Percentiles rank a stretch among this genome's conserved stretches.
These are phyloP conservation scores for Trichoderma sp. DNA, from an alignment of 2,329 filamentous ascomycete species.

Conservation along the genomic window DNA sequence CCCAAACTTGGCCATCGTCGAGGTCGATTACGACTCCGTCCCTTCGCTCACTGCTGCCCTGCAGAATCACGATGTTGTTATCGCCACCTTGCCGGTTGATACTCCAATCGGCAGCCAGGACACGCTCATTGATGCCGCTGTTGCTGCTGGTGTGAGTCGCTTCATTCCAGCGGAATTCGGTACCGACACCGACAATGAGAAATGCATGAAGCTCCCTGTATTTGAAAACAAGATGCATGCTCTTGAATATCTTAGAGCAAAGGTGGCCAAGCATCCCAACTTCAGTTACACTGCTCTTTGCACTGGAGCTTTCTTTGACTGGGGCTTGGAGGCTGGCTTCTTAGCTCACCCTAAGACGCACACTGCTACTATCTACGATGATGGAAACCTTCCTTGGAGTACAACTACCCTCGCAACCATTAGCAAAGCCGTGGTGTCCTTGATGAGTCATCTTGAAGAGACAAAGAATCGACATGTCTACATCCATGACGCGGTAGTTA, in stretches of 20 bases:
- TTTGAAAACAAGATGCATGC: not conserved
- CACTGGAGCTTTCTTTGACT: not conserved
- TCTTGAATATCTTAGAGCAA: not conserved
- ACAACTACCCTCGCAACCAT: not conserved
- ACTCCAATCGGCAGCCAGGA: not conserved
- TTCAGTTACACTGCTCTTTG: not conserved
- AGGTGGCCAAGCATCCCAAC: not conserved
- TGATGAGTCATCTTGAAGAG: not conserved
- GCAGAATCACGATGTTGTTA: not conserved
- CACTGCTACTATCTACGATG: not conserved
- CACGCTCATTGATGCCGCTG: not conserved
- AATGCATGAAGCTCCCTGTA: conserved; percentile 1
- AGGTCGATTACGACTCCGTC: not conserved
- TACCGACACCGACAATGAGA: not conserved
- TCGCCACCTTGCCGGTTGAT: not conserved
- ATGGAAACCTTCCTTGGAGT: not conserved
- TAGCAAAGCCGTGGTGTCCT: not conserved
- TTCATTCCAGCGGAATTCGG: not conserved
- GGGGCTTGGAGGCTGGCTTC: not conserved
- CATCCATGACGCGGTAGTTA: not conserved
- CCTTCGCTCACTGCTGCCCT: not conserved
- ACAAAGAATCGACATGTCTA: conserved; percentile 4
- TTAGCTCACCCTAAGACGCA: not conserved
- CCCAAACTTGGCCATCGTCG: not conserved
- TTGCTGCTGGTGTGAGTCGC: not conserved